Evolutionary conservation across 805 yeast species (phyloP).

Genomic region (Monosporozyma aquatica): DNA sequence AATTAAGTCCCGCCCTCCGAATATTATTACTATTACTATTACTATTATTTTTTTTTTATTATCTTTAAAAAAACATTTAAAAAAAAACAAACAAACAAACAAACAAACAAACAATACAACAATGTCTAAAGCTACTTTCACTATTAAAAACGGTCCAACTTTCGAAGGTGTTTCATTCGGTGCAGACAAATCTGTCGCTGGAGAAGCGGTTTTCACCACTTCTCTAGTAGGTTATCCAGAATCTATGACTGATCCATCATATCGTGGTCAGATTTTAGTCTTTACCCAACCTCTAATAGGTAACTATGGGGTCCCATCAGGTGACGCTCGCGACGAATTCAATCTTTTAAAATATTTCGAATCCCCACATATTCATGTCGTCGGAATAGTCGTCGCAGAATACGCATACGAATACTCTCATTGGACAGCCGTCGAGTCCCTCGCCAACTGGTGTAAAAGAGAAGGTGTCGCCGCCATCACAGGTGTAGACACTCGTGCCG

Average conservation of each 20-base stretch:
- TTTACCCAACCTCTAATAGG: slow-evolving; percentile 97
- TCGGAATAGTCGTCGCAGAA: slow-evolving; percentile 93
- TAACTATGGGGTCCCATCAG: slow-evolving; percentile 95
- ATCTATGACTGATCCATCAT: slow-evolving; percentile 97
- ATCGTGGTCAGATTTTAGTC: slow-evolving; percentile 91
- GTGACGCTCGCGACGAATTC: slow-evolving; percentile 69
- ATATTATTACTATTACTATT: background rate
- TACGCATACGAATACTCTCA: slow-evolving; percentile 95
- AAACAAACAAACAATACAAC: too few species aligned
- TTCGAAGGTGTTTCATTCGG: slow-evolving; percentile 94
- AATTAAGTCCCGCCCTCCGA: slow-evolving; percentile 7
- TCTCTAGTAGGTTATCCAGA: slow-evolving; percentile 98
- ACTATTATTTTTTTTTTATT: too few species aligned
- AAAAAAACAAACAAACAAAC: slow-evolving; percentile 5
- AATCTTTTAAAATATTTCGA: slow-evolving; percentile 86
- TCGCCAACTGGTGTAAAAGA: slow-evolving; percentile 92
- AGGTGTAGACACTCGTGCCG: slow-evolving; percentile 94
- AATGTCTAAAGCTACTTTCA: slow-evolving; percentile 61
- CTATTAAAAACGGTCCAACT: slow-evolving; percentile 87
- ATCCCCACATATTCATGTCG: slow-evolving; percentile 83
- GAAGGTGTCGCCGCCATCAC: slow-evolving; percentile 94
- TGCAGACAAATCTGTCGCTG: slow-evolving; percentile 83
- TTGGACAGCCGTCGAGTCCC: slow-evolving; percentile 97
- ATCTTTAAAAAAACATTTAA: slow-evolving; percentile 9
- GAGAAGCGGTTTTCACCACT: slow-evolving; percentile 97